phyloP scores from a whole-genome alignment of 1,284 basidiomycete genomes.

The Jaminaea rosea region DNA sequence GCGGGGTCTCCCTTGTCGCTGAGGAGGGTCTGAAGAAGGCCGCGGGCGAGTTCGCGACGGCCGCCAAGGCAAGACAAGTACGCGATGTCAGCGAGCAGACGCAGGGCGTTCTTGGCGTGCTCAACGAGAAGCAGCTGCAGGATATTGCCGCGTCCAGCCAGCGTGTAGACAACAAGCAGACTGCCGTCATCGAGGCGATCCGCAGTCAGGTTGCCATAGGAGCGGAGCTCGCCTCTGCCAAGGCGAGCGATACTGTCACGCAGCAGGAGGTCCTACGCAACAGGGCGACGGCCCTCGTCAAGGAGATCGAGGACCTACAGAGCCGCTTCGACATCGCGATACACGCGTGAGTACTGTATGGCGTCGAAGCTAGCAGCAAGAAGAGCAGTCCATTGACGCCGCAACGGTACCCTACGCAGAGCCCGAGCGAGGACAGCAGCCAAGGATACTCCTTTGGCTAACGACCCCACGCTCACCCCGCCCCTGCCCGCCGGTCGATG shows the following conservation, averaged over 20 bases:
- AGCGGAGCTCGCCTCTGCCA: background rate
- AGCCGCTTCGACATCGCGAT: too few relatives aligned
- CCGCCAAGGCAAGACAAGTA: background rate
- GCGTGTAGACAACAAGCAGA: background rate
- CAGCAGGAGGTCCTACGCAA: background rate
- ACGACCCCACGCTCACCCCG: background rate
- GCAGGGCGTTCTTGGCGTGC: background rate
- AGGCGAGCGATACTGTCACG: background rate
- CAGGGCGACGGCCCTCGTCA: background rate
- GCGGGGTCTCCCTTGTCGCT: background rate
- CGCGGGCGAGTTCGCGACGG: background rate
- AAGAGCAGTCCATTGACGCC: too few relatives aligned
- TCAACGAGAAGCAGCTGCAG: background rate
- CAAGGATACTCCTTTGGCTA: too few relatives aligned
- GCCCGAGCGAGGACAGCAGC: background rate
- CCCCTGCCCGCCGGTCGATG: background rate
- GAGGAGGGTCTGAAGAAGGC: background rate
- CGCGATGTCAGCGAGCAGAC: background rate
- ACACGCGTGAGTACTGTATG: too few relatives aligned
- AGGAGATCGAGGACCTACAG: background rate
- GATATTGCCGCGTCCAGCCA: background rate
- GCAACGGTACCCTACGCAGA: background rate
- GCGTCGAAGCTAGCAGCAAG: too few relatives aligned
- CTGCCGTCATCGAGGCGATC: background rate
- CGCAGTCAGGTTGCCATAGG: background rate